A percentile compares a stretch with the other conserved stretches of the same genome.
These are phyloP conservation scores for Candida palmyrensis DNA, from an alignment of 805 yeast species.

Conservation along the genomic window DNA sequence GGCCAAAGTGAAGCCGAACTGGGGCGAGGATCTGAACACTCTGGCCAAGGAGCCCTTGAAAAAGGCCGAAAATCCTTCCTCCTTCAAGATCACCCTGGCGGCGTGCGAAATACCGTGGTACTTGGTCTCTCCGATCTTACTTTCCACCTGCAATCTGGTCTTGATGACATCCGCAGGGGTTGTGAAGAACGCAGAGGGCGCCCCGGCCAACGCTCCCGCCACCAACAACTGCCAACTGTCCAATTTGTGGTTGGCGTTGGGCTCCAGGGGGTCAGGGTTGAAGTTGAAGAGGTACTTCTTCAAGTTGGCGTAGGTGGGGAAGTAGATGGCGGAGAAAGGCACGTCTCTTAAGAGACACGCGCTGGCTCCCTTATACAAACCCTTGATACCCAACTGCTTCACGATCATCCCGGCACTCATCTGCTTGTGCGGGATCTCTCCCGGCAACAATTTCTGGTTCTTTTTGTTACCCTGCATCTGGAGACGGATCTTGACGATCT, in stretches of 20 bases:
- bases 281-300: conserved; percentile 77
- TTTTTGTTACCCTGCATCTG: conserved; percentile 80
- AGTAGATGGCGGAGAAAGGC: conserved; percentile 94
- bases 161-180: conserved; percentile 97
- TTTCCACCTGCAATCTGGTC: conserved; percentile 86
- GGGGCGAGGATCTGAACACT: conserved; percentile 92
- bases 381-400: conserved; percentile 71
- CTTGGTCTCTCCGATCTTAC: conserved; percentile 68
- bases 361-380: conserved; percentile 84
- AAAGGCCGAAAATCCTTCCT: conserved; percentile 82
- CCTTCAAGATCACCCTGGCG: conserved; percentile 62
- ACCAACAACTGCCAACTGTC: conserved; percentile 78
- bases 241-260: conserved; percentile 52
- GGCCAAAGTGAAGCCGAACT: conserved; percentile 96
- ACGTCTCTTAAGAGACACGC: conserved; percentile 94
- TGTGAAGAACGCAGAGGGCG: conserved; percentile 95
- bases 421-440: conserved; percentile 39
- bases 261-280: conserved; percentile 70
- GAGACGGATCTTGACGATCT: conserved; percentile 88
- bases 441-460: conserved; percentile 20
- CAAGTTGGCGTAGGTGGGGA: conserved; percentile 94
- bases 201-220: conserved; percentile 94
- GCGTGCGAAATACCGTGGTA: conserved; percentile 80
- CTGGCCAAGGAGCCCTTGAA: conserved; percentile 97
- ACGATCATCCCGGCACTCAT: conserved; percentile 67